Conservation (phyloP, 2,329 filamentous ascomycete species). For the Canariomyces notabilis region DNA sequence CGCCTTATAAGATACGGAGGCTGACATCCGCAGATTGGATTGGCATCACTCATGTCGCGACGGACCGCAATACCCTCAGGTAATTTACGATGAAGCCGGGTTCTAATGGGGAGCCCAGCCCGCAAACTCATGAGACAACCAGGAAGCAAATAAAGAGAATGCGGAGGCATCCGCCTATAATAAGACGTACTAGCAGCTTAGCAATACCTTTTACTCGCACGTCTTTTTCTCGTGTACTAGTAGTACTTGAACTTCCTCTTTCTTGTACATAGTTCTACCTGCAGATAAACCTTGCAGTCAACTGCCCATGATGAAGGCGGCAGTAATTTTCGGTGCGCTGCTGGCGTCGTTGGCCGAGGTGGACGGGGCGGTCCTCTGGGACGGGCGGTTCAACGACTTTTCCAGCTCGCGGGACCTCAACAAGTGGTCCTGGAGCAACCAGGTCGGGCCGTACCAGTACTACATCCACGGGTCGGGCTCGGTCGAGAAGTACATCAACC, state of each 20-base stretch:
- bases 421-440: constrained; percentile 62
- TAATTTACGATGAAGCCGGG: constrained; percentile 4
- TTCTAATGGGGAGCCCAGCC: neutral
- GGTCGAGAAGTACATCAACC: constrained; percentile 55
- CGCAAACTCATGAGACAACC: neutral
- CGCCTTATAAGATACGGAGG: constrained; percentile 16
- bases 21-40: constrained; percentile 19
- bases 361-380: constrained; percentile 43
- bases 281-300: neutral
- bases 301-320: constrained; percentile 19
- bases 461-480: constrained; percentile 63
- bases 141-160: neutral
- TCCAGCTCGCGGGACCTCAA: constrained; percentile 48
- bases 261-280: neutral
- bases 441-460: constrained; percentile 67
- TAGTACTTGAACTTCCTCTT: neutral
- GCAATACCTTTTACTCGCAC: neutral
- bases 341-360: constrained; percentile 18
- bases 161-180: neutral
- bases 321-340: constrained; percentile 15
- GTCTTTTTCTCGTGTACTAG: neutral
- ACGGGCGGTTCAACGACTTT: constrained; percentile 61
- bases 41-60: constrained; percentile 1
- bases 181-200: neutral
- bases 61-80: constrained; percentile 16